These are phyloP conservation scores for Aspergillus tanneri DNA, from an alignment of 2,329 filamentous ascomycete species.

Conservation along the genomic window DNA sequence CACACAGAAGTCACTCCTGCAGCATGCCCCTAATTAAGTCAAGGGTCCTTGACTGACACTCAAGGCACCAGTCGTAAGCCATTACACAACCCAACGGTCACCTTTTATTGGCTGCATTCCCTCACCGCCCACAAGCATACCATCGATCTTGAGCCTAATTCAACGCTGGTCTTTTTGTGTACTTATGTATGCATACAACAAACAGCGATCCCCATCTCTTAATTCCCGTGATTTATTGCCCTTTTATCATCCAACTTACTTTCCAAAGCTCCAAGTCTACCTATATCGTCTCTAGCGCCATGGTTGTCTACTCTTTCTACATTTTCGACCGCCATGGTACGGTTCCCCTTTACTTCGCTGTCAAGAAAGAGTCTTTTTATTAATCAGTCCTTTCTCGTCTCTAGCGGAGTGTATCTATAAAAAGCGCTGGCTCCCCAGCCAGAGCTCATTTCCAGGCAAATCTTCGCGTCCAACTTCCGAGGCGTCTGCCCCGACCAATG, in stretches of 20 bases:
- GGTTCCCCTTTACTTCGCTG: background rate
- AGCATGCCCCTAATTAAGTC: background rate
- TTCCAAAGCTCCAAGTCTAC: too few relatives aligned
- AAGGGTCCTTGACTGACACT: background rate
- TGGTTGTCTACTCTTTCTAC: conserved; percentile 97
- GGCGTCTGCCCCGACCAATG: conserved; percentile 48
- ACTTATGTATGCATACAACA: background rate
- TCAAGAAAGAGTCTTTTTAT: conserved; percentile 7
- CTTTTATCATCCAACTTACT: too few relatives aligned
- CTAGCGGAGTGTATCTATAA: conserved; percentile 96
- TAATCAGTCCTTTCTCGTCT: conserved; percentile 6
- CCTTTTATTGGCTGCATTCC: background rate
- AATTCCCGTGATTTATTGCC: too few relatives aligned
- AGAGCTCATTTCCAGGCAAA: conserved; percentile 48
- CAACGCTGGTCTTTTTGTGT: conserved; percentile 5
- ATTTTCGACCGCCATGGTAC: conserved; percentile 98
- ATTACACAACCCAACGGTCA: background rate
- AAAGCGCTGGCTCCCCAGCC: conserved; percentile 71
- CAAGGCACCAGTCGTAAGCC: background rate
- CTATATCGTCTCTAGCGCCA: conserved; percentile 45
- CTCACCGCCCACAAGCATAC: conserved; percentile 20
- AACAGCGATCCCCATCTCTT: background rate
- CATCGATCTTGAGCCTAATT: conserved; percentile 14
- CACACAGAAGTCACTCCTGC: background rate
- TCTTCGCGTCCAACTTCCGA: conserved; percentile 51